phyloP scores from a whole-genome alignment of 2,329 filamentous ascomycete genomes.

The Cercospora sp. region DNA sequence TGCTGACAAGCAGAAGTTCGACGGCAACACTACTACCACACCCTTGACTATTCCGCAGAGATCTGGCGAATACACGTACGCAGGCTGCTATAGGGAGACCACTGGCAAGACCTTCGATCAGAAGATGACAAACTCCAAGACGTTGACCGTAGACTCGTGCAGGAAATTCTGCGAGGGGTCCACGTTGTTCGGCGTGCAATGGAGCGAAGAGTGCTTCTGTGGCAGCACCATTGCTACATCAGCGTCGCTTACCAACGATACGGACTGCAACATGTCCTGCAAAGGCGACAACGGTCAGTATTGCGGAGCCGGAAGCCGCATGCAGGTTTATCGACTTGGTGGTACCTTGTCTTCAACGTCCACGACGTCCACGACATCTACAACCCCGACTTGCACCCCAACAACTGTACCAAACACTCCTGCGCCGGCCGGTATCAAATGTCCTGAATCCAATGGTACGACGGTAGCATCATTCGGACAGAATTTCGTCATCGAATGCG shows the following conservation, averaged over 20 bases:
- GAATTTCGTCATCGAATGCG: constrained; percentile 35
- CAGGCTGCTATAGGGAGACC: constrained; percentile 24
- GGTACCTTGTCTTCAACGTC: not conserved
- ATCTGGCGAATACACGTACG: constrained; percentile 29
- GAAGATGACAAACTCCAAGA: constrained; percentile 24
- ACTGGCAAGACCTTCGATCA: constrained; percentile 20
- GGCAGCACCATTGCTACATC: constrained; percentile 11
- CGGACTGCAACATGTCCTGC: constrained; percentile 22
- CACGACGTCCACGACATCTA: not conserved
- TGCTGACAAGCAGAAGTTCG: constrained; percentile 32
- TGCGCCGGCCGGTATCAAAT: constrained; percentile 26
- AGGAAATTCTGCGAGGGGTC: constrained; percentile 35
- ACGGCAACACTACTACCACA: constrained; percentile 29
- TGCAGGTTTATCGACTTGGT: constrained; percentile 26
- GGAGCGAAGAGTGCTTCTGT: constrained; percentile 27
- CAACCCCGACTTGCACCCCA: constrained; percentile 16
- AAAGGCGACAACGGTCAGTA: constrained; percentile 33
- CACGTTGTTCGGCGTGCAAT: constrained; percentile 40
- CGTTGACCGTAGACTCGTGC: constrained; percentile 43
- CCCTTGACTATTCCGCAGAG: constrained; percentile 29
- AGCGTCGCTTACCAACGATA: constrained; percentile 1
- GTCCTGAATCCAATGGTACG: constrained; percentile 33
- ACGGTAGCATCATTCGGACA: constrained; percentile 30
- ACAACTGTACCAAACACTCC: constrained; percentile 18
- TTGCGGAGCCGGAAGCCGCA: constrained; percentile 33